Evolutionary conservation across 164 flowering plant species (phyloP).

Genomic region (Euptelea pleiosperma): DNA sequence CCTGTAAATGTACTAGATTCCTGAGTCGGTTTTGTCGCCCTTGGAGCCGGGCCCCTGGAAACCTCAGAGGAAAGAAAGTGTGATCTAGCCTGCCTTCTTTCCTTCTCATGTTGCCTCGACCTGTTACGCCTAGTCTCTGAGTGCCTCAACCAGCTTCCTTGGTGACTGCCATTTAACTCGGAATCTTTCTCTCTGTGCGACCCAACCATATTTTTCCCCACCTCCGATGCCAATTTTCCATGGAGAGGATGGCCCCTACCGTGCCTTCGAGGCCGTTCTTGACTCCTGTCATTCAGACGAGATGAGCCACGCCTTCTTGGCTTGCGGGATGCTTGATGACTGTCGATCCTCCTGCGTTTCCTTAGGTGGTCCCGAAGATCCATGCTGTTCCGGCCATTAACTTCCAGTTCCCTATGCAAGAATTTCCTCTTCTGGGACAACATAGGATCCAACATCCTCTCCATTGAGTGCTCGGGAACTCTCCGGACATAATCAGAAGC

Average conservation of each 20-base stretch:
- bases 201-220: slow-evolving; percentile 21
- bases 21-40: slow-evolving; percentile 18
- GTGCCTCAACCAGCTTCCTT: slow-evolving; percentile 12
- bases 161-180: slow-evolving; percentile 5
- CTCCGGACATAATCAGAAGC: slow-evolving; percentile 11
- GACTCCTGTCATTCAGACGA: slow-evolving; percentile 10
- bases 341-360: slow-evolving; percentile 28
- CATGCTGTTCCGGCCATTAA: slow-evolving; percentile 8
- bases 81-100: slow-evolving; percentile 12
- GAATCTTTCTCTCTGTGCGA: slow-evolving; percentile 17
- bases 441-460: slow-evolving; percentile 25
- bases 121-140: slow-evolving; percentile 7
- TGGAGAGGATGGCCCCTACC: slow-evolving; percentile 10
- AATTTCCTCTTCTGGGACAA: slow-evolving; percentile 29
- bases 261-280: slow-evolving; percentile 21
- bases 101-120: slow-evolving; percentile 20
- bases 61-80: slow-evolving; percentile 19
- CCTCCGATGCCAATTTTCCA: slow-evolving; percentile 33
- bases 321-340: slow-evolving; percentile 4
- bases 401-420: slow-evolving; percentile 14
- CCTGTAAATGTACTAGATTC: slow-evolving; percentile 34
- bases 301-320: slow-evolving; percentile 25
- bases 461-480: slow-evolving; percentile 17
- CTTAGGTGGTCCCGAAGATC: slow-evolving; percentile 45
- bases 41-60: slow-evolving; percentile 17